Percentiles rank a stretch among this genome's conserved stretches.
phyloP scores from a whole-genome alignment of 2,329 filamentous ascomycete species.

The Alternaria hordeiaustralica region DNA sequence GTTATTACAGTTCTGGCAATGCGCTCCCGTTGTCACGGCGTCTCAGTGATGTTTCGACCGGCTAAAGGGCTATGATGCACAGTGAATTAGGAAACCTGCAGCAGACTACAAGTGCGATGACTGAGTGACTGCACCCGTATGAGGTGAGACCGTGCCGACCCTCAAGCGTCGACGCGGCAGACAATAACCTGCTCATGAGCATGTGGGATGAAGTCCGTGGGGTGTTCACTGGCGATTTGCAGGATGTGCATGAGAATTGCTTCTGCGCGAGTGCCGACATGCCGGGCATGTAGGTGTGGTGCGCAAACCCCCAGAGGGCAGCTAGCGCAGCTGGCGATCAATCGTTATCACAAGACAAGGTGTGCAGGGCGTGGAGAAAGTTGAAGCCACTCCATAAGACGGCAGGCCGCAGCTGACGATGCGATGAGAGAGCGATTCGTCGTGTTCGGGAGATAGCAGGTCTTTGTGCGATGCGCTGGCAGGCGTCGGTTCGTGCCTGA shows the following conservation, averaged over 20 bases:
- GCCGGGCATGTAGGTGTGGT: not conserved
- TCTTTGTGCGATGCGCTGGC: conserved; percentile 27
- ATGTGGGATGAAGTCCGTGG: not conserved
- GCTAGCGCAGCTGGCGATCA: not conserved
- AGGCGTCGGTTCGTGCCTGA: conserved; percentile 24
- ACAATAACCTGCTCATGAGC: not conserved
- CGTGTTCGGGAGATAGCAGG: not conserved
- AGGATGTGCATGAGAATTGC: conserved; percentile 1
- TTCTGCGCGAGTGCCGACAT: conserved; percentile 1
- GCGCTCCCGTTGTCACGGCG: not conserved
- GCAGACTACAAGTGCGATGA: not conserved
- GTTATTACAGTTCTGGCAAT: not conserved
- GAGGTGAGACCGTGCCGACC: conserved; percentile 18
- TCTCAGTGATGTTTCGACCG: not conserved
- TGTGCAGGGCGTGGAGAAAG: not conserved
- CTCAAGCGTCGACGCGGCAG: conserved; percentile 3
- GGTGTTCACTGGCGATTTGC: not conserved
- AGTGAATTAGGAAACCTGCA: not conserved
- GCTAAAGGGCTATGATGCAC: not conserved
- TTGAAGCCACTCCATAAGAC: not conserved
- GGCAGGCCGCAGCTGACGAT: conserved; percentile 6
- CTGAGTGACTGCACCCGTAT: conserved; percentile 1
- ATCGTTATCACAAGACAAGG: not conserved
- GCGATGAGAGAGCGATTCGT: not conserved
- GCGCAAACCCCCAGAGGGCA: not conserved